Percentiles rank a stretch among this genome's conserved stretches.
phyloP scores from a whole-genome alignment of 2,329 filamentous ascomycete genomes.

The Lomentospora prolificans region DNA sequence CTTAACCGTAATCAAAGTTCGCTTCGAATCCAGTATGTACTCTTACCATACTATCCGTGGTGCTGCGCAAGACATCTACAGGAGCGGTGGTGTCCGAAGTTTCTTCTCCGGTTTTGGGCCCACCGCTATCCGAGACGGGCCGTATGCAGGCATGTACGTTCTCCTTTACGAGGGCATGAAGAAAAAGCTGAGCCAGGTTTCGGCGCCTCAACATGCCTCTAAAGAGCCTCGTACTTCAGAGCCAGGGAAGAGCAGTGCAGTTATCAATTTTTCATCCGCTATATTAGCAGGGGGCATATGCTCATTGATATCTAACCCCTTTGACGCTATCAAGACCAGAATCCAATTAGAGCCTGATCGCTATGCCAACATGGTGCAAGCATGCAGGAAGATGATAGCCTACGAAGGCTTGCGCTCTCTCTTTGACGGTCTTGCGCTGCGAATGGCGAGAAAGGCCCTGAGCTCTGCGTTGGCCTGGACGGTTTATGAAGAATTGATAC shows the following conservation, averaged over 20 bases:
- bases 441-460: conserved; percentile 84
- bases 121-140: conserved; percentile 87
- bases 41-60: conserved; percentile 65
- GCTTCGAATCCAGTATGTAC: conserved; percentile 86
- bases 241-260: conserved; percentile 8
- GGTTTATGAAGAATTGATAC: conserved; percentile 85
- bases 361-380: conserved; percentile 76
- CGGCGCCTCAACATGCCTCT: conserved; percentile 5
- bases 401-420: conserved; percentile 75
- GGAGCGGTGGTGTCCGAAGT: conserved; percentile 63
- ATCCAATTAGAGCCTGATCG: conserved; percentile 78
- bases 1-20: conserved; percentile 90
- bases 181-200: conserved; percentile 37
- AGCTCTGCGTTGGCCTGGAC: conserved; percentile 97
- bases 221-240: no score
- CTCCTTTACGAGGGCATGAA: conserved; percentile 86
- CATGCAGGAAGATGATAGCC: conserved; percentile 64
- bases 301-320: conserved; percentile 87
- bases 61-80: conserved; percentile 65
- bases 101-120: conserved; percentile 94
- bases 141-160: conserved; percentile 91
- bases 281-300: conserved; percentile 72
- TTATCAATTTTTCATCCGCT: conserved; percentile 77
- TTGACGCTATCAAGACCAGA: conserved; percentile 91
- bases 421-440: conserved; percentile 74